phyloP scores from a whole-genome alignment of 2,329 filamentous ascomycete species.

The Pseudogymnoascus sp. region DNA sequence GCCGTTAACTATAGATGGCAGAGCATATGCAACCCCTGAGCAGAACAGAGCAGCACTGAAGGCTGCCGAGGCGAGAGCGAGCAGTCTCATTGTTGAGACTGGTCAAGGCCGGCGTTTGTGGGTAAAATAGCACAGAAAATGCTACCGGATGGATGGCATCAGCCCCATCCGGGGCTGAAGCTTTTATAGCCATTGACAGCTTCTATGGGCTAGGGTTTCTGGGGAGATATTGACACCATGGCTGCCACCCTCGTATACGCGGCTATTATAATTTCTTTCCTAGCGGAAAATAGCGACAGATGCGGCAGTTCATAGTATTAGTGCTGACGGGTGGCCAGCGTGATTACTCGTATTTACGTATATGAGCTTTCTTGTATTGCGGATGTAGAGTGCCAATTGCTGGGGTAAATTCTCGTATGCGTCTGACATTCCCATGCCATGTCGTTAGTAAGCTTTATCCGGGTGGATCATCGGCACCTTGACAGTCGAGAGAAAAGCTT shows the following conservation, averaged over 20 bases:
- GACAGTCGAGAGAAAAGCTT: neutral
- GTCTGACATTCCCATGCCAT: neutral
- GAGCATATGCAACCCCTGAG: neutral
- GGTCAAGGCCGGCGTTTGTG: neutral
- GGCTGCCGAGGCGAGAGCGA: neutral
- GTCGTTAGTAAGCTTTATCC: neutral
- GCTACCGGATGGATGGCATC: neutral
- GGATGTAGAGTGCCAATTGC: neutral
- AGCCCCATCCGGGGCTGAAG: neutral
- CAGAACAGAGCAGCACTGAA: neutral
- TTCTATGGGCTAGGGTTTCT: neutral
- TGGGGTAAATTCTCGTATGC: neutral
- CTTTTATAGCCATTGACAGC: neutral
- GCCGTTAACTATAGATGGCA: neutral
- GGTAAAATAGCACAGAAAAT: neutral
- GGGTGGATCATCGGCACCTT: neutral
- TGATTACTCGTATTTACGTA: neutral
- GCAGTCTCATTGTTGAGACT: neutral
- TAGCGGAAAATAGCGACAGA: neutral
- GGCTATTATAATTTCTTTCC: neutral
- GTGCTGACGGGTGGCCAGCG: neutral
- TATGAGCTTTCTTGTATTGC: neutral
- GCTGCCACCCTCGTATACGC: neutral
- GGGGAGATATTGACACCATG: neutral
- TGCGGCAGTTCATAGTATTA: neutral